Evolutionary conservation across 2,329 filamentous ascomycete genomes (phyloP), one percentile per base, ranked within the genome.

Genomic region (Eutypella sp.): DNA sequence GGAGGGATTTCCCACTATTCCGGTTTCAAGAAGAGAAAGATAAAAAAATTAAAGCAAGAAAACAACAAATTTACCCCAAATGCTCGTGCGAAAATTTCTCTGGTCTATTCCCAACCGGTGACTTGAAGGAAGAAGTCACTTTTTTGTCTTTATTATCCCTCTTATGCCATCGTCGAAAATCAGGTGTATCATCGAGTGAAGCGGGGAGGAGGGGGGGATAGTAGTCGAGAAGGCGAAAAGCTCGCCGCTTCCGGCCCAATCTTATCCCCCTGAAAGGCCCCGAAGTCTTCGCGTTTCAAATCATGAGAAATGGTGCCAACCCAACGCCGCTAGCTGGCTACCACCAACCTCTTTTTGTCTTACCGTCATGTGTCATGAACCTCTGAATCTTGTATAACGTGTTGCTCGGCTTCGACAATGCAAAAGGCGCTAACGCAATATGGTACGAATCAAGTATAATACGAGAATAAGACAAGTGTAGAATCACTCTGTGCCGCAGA

Each of bases 121-220:
- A 53, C 48, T 51, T 48, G 51, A 56, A 47, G 52, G 45, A 54
- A n/a, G n/a, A 52, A 54, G 55, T 46, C 54, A 53, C 44, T n/a
- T n/a, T 62, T 61, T 61, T 62, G 52, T 61, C 60, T 61, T 62
- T 47, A 42, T 57, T 45, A 47, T 57, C 53, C 53, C 48, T 61
- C 56, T 60, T 22, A 60, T 63, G 56, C 58, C 57, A 52, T 60
- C 52, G 51, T 63, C 55, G 49, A 59, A 52, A 60, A 51, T 57
- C 53, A 58, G 58, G 47, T 58, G 52, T 57, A 53, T 63, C 57
- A 51, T 62, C 46, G 45, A 46, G 47, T 31, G 45, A 46, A 44
- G 36, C 22, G 36, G 15, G 41, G 33, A 40, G 48, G 42, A 47
- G 19, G 44, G 45, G 46, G 50, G 44, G 43, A 40, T 46, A 53